Conservation (phyloP, 306 rosid genomes). For the Vachellia collinsii region DNA sequence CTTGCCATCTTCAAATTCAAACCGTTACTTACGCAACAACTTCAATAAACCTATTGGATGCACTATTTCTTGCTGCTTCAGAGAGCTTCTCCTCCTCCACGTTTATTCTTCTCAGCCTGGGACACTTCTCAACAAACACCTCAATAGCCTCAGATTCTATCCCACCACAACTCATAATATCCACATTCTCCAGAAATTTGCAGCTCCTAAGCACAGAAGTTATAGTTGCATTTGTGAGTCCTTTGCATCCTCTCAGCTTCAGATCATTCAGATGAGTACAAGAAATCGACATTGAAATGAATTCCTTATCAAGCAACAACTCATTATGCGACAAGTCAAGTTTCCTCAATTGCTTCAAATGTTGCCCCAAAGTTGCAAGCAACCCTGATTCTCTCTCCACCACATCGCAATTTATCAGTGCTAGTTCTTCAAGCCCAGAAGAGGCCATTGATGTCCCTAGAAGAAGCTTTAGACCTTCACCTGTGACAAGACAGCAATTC, state of each 20-base stretch:
- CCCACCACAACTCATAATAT: constrained; percentile 63
- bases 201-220: constrained; percentile 60
- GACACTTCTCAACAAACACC: constrained; percentile 50
- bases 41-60: constrained; percentile 58
- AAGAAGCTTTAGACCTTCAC: constrained; percentile 74
- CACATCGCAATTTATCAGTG: constrained; percentile 79
- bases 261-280: constrained; percentile 60
- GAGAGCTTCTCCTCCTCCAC: constrained; percentile 78
- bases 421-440: constrained; percentile 68
- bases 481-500: constrained; percentile 80
- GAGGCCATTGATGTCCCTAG: constrained; percentile 46
- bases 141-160: constrained; percentile 59
- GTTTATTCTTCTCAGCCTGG: constrained; percentile 54
- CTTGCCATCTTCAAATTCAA: constrained; percentile 30
- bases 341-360: constrained; percentile 63
- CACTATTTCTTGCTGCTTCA: constrained; percentile 54
- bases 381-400: constrained; percentile 84
- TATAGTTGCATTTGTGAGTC: constrained; percentile 52
- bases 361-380: constrained; percentile 82
- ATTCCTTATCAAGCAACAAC: constrained; percentile 72
- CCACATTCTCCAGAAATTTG: constrained; percentile 62
- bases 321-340: constrained; percentile 82
- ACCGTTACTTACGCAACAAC: constrained; percentile 48
- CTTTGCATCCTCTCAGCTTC: constrained; percentile 74
- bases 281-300: constrained; percentile 69